Percentiles rank a stretch among this genome's conserved stretches.
Evolutionary conservation across 768 basidiomycete genomes (phyloP).

Genomic region (Naganishia vishniacii): DNA sequence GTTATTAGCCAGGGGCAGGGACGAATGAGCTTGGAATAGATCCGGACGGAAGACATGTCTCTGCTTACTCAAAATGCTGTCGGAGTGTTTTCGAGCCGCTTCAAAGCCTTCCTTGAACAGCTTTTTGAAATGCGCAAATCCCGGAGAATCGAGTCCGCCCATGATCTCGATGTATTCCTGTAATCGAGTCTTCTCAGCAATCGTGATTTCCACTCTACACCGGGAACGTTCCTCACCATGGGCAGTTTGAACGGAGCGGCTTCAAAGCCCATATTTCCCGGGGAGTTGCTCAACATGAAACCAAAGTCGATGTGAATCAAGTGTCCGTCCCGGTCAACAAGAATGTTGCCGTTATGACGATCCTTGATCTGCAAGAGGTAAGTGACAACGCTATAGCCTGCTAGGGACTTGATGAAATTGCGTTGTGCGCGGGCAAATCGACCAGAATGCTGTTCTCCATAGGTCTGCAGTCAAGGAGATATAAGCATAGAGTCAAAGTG

Average conservation of each 20-base stretch:
- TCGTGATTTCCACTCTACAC: too few relatives aligned
- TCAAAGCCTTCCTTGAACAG: constrained; percentile 92
- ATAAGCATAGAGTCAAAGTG: background rate
- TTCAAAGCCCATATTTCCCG: constrained; percentile 88
- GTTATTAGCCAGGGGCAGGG: too few relatives aligned
- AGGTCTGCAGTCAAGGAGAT: constrained; percentile 58
- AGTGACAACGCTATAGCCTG: constrained; percentile 92
- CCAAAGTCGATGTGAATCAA: constrained; percentile 96
- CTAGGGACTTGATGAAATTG: constrained; percentile 88
- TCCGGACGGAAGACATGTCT: constrained; percentile 21
- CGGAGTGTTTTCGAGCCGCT: constrained; percentile 88
- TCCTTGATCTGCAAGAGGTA: constrained; percentile 97
- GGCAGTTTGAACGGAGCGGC: constrained; percentile 98
- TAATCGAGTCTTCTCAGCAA: too few relatives aligned
- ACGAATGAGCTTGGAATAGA: constrained; percentile 22
- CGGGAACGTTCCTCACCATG: constrained; percentile 46
- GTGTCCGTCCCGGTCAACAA: constrained; percentile 90
- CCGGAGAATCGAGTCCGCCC: constrained; percentile 70
- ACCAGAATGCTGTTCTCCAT: constrained; percentile 78
- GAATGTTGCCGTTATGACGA: constrained; percentile 95
- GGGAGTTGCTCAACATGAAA: constrained; percentile 93
- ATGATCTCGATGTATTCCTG: constrained; percentile 89
- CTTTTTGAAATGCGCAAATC: constrained; percentile 75
- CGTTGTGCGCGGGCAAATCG: constrained; percentile 84
- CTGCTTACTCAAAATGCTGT: constrained; percentile 79